phyloP scores from a whole-genome alignment of 2,329 filamentous ascomycete species.

The Cercospora janseana region DNA sequence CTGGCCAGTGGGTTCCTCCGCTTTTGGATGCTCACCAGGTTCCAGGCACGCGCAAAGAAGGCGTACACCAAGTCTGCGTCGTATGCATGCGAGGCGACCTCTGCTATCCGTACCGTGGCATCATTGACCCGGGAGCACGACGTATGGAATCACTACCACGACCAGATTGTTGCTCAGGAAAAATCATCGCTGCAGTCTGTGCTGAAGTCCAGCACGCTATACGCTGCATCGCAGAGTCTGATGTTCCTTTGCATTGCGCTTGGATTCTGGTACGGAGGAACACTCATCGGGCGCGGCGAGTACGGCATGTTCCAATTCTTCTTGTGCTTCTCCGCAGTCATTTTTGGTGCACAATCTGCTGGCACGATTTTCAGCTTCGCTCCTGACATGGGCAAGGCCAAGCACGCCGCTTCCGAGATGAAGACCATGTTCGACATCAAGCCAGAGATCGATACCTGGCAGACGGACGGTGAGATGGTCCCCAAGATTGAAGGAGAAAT shows the following conservation, averaged over 20 bases:
- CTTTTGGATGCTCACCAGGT: slow-evolving; percentile 79
- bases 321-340: slow-evolving; percentile 79
- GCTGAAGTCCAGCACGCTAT: slow-evolving; percentile 72
- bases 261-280: slow-evolving; percentile 90
- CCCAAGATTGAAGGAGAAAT: slow-evolving; percentile 69
- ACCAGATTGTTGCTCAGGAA: slow-evolving; percentile 65
- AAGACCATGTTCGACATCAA: slow-evolving; percentile 80
- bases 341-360: slow-evolving; percentile 89
- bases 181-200: slow-evolving; percentile 69
- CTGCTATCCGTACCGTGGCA: slow-evolving; percentile 89
- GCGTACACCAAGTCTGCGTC: slow-evolving; percentile 79
- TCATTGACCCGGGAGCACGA: slow-evolving; percentile 83
- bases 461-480: slow-evolving; percentile 62
- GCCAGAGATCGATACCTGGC: slow-evolving; percentile 81
- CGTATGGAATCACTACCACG: slow-evolving; percentile 70
- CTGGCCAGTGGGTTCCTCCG: slow-evolving; percentile 81
- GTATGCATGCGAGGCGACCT: slow-evolving; percentile 90
- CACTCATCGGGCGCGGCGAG: slow-evolving; percentile 66
- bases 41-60: slow-evolving; percentile 73
- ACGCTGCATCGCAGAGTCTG: slow-evolving; percentile 79
- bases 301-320: slow-evolving; percentile 87
- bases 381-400: slow-evolving; percentile 90
- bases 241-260: slow-evolving; percentile 81
- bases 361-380: slow-evolving; percentile 87
- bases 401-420: slow-evolving; percentile 75